A percentile compares a stretch with the other conserved stretches of the same genome.
Evolutionary conservation across 192 early-diverging fungal genomes (phyloP).

Genomic region (Linnemannia elongata): DNA sequence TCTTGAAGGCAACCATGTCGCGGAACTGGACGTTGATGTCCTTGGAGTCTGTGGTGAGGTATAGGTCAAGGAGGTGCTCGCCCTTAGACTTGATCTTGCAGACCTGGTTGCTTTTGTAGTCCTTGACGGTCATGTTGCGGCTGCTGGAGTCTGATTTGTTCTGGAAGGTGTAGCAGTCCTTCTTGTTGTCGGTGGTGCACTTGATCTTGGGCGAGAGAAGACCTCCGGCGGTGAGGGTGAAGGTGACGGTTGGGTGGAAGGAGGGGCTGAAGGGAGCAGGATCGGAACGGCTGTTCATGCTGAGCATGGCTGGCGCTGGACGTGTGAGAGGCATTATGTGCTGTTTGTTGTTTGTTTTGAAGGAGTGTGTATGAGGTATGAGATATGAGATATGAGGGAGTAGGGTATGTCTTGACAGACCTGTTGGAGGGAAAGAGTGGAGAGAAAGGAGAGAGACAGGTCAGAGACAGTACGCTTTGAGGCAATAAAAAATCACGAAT

Average conservation of each 20-base stretch:
- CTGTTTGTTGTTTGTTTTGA: not conserved
- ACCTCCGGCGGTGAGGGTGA: conserved; percentile 41
- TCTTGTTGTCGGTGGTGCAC: conserved; percentile 45
- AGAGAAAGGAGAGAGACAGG: not conserved
- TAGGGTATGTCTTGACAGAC: not conserved
- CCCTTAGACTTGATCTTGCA: conserved; percentile 54
- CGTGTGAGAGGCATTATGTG: conserved; percentile 45
- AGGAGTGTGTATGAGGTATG: not conserved
- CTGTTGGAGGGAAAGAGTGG: conserved; percentile 2
- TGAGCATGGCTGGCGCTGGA: conserved; percentile 41
- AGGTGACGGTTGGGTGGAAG: conserved; percentile 40
- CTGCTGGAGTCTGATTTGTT: conserved; percentile 40
- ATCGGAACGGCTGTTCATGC: conserved; percentile 26
- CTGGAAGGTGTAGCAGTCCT: conserved; percentile 51
- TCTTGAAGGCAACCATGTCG: conserved; percentile 56
- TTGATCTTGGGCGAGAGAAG: conserved; percentile 49
- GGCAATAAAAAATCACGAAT: not conserved
- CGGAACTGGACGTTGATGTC: conserved; percentile 56
- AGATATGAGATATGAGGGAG: not conserved
- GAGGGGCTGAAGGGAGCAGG: conserved; percentile 37
- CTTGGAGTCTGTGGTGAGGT: conserved; percentile 52
- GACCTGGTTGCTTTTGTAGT: conserved; percentile 40
- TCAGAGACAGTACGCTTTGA: too few species aligned
- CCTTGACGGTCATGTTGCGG: conserved; percentile 42
- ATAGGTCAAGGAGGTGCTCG: conserved; percentile 50